A percentile compares a stretch with the other conserved stretches of the same genome.
These are phyloP conservation scores for Annulohypoxylon truncatum DNA, from an alignment of 2,329 filamentous ascomycete genomes.

Conservation along the genomic window DNA sequence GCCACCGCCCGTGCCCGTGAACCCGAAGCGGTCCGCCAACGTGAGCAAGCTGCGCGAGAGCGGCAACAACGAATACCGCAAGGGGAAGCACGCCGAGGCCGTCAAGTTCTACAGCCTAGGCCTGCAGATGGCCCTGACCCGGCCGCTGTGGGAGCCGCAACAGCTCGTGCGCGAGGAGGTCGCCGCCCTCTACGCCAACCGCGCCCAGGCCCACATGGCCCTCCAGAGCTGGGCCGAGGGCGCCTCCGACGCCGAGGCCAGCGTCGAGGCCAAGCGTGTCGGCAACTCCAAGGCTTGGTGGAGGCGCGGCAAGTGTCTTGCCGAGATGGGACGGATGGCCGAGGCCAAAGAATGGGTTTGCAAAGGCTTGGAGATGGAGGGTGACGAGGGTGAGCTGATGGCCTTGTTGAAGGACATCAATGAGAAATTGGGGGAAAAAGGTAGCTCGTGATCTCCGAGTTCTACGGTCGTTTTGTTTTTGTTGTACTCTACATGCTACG, in stretches of 20 bases:
- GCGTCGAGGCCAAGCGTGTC: constrained; percentile 85
- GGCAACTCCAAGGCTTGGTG: constrained; percentile 97
- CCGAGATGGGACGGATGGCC: constrained; percentile 89
- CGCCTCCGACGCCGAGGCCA: constrained; percentile 86
- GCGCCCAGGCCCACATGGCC: constrained; percentile 91
- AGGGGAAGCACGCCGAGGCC: constrained; percentile 78
- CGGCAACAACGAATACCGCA: constrained; percentile 86
- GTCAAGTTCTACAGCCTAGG: constrained; percentile 86
- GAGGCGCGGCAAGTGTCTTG: constrained; percentile 83
- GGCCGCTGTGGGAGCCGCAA: constrained; percentile 89
- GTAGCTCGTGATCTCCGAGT: constrained; percentile 16
- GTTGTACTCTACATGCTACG: neutral
- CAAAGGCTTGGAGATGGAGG: constrained; percentile 84
- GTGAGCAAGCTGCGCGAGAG: constrained; percentile 91
- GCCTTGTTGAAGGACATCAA: constrained; percentile 73
- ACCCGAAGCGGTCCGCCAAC: constrained; percentile 89
- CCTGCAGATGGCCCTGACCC: constrained; percentile 84
- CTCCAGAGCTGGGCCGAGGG: constrained; percentile 85
- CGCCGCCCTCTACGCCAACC: constrained; percentile 81
- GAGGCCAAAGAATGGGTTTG: constrained; percentile 86
- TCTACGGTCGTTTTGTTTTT: neutral
- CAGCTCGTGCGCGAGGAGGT: constrained; percentile 88
- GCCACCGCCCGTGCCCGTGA: constrained; percentile 88
- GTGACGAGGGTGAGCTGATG: constrained; percentile 72
- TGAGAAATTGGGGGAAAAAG: constrained; percentile 51